Evolutionary conservation across 2,329 filamentous ascomycete genomes (phyloP).

Genomic region (Aspergillus luchuensis): DNA sequence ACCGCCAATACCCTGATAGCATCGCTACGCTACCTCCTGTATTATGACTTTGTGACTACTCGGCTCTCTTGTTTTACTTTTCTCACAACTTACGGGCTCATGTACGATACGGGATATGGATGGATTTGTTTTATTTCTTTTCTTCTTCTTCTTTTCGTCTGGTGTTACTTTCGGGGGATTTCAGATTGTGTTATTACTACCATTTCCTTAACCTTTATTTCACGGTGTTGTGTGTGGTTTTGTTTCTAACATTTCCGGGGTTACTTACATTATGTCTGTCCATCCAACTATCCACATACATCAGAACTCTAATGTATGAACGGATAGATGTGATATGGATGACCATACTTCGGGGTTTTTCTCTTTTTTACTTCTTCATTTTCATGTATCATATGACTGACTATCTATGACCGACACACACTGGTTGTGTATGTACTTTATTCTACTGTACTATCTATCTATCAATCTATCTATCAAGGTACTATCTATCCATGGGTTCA

Average conservation of each 20-base stretch:
- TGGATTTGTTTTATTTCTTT: background rate
- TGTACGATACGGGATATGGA: slow-evolving; percentile 7
- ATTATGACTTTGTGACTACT: background rate
- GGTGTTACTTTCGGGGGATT: background rate
- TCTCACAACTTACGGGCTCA: background rate
- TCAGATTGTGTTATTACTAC: background rate
- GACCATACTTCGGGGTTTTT: too few species aligned
- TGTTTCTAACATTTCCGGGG: background rate
- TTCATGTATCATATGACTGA: too few species aligned
- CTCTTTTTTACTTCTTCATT: too few species aligned
- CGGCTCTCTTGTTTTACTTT: background rate
- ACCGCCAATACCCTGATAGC: background rate
- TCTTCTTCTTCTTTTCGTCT: background rate
- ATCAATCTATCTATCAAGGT: background rate
- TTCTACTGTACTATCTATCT: slow-evolving; percentile 1
- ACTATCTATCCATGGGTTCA: background rate
- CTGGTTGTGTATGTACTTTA: background rate
- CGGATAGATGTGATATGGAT: too few species aligned
- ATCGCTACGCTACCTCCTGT: background rate
- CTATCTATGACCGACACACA: too few species aligned
- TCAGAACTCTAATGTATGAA: too few species aligned
- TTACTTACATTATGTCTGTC: background rate
- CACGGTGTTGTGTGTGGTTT: too few species aligned
- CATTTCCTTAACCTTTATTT: background rate
- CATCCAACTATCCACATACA: background rate